Conservation (phyloP, 2,329 filamentous ascomycete species). For the Epichloe hybrida region DNA sequence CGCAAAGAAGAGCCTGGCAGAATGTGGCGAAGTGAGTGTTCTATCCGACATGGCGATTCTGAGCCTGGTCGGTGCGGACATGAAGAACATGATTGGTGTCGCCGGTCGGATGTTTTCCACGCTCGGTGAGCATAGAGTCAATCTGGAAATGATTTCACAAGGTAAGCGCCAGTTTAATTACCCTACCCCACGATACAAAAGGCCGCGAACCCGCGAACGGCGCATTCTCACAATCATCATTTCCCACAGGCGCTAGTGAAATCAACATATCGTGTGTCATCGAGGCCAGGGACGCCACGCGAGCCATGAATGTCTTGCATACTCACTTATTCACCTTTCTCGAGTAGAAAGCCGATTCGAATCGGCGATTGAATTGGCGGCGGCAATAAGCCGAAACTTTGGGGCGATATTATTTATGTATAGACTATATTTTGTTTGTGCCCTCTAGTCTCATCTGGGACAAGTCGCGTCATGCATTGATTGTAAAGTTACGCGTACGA, state of each 20-base stretch:
- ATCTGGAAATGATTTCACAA: conserved; percentile 99
- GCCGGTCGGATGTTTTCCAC: conserved; percentile 91
- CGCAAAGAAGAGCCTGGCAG: conserved; percentile 58
- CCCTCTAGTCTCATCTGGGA: neutral
- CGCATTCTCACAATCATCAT: neutral
- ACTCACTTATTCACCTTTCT: conserved; percentile 95
- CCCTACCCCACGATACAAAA: neutral
- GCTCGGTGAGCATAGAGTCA: conserved; percentile 83
- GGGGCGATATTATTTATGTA: neutral
- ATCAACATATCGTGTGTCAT: conserved; percentile 99
- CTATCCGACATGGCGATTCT: conserved; percentile 89
- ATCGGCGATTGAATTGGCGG: neutral
- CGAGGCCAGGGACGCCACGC: conserved; percentile 75
- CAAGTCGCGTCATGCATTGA: neutral
- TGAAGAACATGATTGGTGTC: conserved; percentile 96
- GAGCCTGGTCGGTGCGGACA: conserved; percentile 83
- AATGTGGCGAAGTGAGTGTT: conserved; percentile 82
- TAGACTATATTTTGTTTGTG: neutral
- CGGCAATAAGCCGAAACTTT: neutral
- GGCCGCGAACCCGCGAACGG: neutral
- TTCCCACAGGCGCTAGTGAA: conserved; percentile 68
- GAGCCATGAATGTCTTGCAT: conserved; percentile 91
- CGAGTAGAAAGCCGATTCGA: conserved; percentile 35
- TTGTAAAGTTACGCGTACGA: neutral
- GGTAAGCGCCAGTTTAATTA: conserved; percentile 38